phyloP scores from a whole-genome alignment of 176 grass and related monocot species.

The Hsuehochloa calcarea region DNA sequence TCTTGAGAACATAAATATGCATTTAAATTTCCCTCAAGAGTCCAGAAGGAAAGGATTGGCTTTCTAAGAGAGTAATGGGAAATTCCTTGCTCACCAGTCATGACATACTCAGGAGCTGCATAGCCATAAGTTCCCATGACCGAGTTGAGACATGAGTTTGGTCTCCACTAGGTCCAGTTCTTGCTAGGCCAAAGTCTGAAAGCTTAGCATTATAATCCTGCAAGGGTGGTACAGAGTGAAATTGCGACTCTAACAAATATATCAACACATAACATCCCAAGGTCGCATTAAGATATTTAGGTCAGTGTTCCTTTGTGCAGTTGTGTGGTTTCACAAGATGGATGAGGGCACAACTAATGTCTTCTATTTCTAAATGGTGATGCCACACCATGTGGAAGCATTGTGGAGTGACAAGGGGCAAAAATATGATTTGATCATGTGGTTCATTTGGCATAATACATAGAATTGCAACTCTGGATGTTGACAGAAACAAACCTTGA shows the following conservation, averaged over 20 bases:
- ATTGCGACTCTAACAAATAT: neutral
- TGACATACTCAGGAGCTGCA: slow-evolving; percentile 96
- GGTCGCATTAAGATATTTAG: neutral
- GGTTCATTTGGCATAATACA: neutral
- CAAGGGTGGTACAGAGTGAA: slow-evolving; percentile 12
- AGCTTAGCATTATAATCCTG: slow-evolving; percentile 98
- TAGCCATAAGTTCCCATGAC: slow-evolving; percentile 97
- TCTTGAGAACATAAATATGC: slow-evolving; percentile 1
- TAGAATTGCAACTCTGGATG: neutral
- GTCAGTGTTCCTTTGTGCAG: neutral
- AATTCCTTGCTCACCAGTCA: slow-evolving; percentile 67
- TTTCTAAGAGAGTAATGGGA: neutral
- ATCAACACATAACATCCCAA: slow-evolving; percentile 23
- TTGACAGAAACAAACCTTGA: neutral
- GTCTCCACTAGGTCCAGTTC: slow-evolving; percentile 91
- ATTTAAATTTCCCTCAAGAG: neutral
- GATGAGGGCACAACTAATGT: neutral
- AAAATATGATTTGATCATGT: neutral
- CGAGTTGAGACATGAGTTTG: slow-evolving; percentile 94
- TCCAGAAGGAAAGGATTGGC: neutral
- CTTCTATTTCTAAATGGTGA: neutral
- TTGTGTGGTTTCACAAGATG: slow-evolving; percentile 14
- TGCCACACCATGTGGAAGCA: neutral
- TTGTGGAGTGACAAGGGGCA: neutral
- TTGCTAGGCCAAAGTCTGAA: slow-evolving; percentile 96